These are phyloP conservation scores for Inga oerstediana DNA, from an alignment of 306 rosid species.

Conservation along the genomic window DNA sequence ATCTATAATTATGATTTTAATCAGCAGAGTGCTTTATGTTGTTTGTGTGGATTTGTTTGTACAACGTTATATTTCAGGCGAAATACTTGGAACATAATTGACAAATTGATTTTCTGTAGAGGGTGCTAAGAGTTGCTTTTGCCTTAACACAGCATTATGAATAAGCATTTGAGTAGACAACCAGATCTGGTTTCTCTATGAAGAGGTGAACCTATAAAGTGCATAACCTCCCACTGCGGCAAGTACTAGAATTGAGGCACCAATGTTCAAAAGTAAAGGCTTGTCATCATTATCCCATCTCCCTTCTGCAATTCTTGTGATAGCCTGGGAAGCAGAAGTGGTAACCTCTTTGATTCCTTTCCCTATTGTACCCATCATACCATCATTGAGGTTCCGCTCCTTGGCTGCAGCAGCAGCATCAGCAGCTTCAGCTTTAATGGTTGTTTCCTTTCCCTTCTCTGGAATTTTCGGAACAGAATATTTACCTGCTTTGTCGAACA, in stretches of 20 bases:
- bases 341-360: slow-evolving; percentile 30
- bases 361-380: not conserved
- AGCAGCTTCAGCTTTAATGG: not conserved
- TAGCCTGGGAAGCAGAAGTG: slow-evolving; percentile 33
- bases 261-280: slow-evolving; percentile 41
- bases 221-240: slow-evolving; percentile 55
- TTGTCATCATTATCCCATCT: slow-evolving; percentile 46
- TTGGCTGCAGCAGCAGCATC: not conserved
- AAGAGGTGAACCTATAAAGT: slow-evolving; percentile 37
- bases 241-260: slow-evolving; percentile 58
- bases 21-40: not conserved
- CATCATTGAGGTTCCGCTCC: slow-evolving; percentile 21
- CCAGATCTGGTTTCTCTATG: slow-evolving; percentile 29
- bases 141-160: not conserved
- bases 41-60: not conserved
- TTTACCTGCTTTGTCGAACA: not conserved
- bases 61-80: not conserved
- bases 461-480: slow-evolving; percentile 15
- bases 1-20: no score
- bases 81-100: not conserved
- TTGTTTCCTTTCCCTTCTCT: slow-evolving; percentile 26
- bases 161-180: not conserved
- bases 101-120: not conserved
- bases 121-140: not conserved
- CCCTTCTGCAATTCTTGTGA: slow-evolving; percentile 32